phyloP scores from a whole-genome alignment of 495 filamentous ascomycete species.

The Lepraria neglecta region DNA sequence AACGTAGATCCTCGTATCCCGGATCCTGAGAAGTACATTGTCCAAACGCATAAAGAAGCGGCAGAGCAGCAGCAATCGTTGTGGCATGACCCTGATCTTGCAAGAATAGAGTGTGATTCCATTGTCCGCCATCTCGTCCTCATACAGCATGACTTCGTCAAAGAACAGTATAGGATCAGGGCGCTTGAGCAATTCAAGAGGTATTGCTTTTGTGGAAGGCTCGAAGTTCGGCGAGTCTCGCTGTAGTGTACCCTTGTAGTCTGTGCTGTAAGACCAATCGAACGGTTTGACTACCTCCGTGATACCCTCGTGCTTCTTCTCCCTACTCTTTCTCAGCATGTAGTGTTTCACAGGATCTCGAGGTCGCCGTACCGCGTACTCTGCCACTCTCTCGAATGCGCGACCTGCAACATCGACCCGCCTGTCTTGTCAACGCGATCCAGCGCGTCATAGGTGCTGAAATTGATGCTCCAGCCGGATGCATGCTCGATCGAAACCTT shows the following conservation, averaged over 20 bases:
- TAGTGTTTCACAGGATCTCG: constrained; percentile 1
- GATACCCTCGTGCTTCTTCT: constrained; percentile 79
- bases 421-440: constrained; percentile 92
- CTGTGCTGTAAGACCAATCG: constrained; percentile 94
- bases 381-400: constrained; percentile 88
- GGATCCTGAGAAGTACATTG: constrained; percentile 74
- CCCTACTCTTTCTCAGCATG: constrained; percentile 44
- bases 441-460: constrained; percentile 80
- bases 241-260: constrained; percentile 63
- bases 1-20: constrained; percentile 87
- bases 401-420: constrained; percentile 78
- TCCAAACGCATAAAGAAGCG: constrained; percentile 94
- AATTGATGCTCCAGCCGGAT: constrained; percentile 66
- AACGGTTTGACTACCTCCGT: constrained; percentile 91
- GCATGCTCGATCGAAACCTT: constrained; percentile 65
- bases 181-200: constrained; percentile 72
- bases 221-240: constrained; percentile 40
- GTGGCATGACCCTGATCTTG: constrained; percentile 89
- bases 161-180: constrained; percentile 92
- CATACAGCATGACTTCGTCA: constrained; percentile 90
- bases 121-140: constrained; percentile 96
- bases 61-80: constrained; percentile 71
- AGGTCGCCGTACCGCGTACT: constrained; percentile 53
- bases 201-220: constrained; percentile 57
- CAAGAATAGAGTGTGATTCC: constrained; percentile 80